Conservation (phyloP, 192 early-diverging fungal species). For the Kickxella alabastrina region DNA sequence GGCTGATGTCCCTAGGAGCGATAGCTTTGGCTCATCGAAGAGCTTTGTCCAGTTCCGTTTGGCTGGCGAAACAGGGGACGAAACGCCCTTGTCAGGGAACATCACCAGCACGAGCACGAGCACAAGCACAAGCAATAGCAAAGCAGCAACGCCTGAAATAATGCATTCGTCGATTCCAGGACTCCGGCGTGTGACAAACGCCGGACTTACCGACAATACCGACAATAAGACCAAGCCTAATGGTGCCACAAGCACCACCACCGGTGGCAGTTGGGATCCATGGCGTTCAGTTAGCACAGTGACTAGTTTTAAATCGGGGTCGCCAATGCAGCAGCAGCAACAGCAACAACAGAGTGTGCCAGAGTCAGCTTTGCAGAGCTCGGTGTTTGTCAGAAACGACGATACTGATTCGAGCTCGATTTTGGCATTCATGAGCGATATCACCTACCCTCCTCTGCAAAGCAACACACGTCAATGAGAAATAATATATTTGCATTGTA, state of each 20-base stretch:
- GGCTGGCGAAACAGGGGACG: constrained; percentile 31
- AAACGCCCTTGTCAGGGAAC: constrained; percentile 7
- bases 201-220: too few relatives aligned
- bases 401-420: constrained; percentile 17
- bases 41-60: constrained; percentile 28
- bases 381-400: constrained; percentile 22
- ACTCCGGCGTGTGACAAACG: constrained; percentile 14
- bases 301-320: constrained; percentile 1
- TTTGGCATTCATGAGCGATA: constrained; percentile 37
- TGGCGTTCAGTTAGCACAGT: constrained; percentile 43
- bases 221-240: not conserved
- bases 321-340: constrained; percentile 1
- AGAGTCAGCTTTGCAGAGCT: constrained; percentile 35
- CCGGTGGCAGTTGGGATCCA: constrained; percentile 36
- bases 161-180: constrained; percentile 39
- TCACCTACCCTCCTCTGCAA: constrained; percentile 47
- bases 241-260: not conserved
- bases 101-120: not conserved
- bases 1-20: not conserved
- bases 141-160: constrained; percentile 8
- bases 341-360: too few relatives aligned
- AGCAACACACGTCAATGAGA: constrained; percentile 9
- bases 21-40: constrained; percentile 2
- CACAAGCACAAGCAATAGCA: too few relatives aligned
- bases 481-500: too few relatives aligned